Evolutionary conservation across 1,284 basidiomycete species (phyloP).

Genomic region (Ceratobasidium theobromae): DNA sequence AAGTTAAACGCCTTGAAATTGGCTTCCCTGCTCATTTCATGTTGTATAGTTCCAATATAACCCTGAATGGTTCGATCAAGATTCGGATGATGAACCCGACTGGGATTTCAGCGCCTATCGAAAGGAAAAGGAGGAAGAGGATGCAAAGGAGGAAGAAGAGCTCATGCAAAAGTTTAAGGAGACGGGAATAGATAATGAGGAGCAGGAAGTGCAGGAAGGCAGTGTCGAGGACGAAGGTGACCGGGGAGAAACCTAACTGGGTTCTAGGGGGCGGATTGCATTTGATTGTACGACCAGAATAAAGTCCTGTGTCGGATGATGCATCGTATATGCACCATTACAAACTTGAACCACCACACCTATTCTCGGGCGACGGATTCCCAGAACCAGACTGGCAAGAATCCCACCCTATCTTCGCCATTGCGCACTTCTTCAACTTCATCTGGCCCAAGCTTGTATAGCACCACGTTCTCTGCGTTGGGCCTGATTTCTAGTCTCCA

Average conservation of each 20-base stretch:
- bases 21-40: slow-evolving; percentile 6
- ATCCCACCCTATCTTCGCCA: slow-evolving; percentile 70
- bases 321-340: slow-evolving; percentile 4
- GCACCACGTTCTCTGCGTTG: background rate
- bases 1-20: slow-evolving; percentile 33
- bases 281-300: no score
- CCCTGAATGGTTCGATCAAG: slow-evolving; percentile 90
- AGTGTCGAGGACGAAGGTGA: slow-evolving; percentile 19
- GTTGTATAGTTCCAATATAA: slow-evolving; percentile 85
- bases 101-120: slow-evolving; percentile 72
- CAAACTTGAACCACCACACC: background rate
- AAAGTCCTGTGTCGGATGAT: no score
- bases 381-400: slow-evolving; percentile 72
- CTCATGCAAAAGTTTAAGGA: slow-evolving; percentile 42
- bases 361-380: slow-evolving; percentile 44
- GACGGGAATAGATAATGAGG: slow-evolving; percentile 18
- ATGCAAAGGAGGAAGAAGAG: slow-evolving; percentile 49
- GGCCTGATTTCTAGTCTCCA: slow-evolving; percentile 45
- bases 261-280: background rate
- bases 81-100: slow-evolving; percentile 70
- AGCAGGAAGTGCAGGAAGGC: background rate
- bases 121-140: slow-evolving; percentile 62
- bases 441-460: slow-evolving; percentile 37
- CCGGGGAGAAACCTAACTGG: slow-evolving; percentile 1
- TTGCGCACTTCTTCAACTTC: slow-evolving; percentile 59